phyloP scores from a whole-genome alignment of 345 rosid genomes.

The Excoecaria agallocha region DNA sequence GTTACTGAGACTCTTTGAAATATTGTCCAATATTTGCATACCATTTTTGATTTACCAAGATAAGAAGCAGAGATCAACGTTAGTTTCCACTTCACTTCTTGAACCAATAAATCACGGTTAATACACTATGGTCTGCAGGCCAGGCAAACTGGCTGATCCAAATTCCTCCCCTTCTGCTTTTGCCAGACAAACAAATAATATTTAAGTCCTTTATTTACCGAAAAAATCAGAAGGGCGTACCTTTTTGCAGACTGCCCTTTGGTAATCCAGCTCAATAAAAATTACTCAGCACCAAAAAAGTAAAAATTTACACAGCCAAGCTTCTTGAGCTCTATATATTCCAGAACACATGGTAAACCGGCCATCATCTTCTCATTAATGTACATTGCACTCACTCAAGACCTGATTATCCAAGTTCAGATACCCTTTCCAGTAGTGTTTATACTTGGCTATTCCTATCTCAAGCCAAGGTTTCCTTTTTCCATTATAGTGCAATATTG shows the following conservation, averaged over 20 bases:
- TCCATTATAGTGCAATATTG: constrained; percentile 34
- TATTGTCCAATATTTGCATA: not conserved
- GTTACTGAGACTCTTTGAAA: constrained; percentile 11
- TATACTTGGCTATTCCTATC: constrained; percentile 32
- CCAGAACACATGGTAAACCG: constrained; percentile 10
- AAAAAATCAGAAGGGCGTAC: constrained; percentile 21
- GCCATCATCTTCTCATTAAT: constrained; percentile 39
- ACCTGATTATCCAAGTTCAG: constrained; percentile 18
- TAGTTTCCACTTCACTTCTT: constrained; percentile 18
- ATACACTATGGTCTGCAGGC: constrained; percentile 12
- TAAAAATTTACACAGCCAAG: constrained; percentile 6
- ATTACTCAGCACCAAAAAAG: constrained; percentile 22
- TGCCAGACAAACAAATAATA: constrained; percentile 6
- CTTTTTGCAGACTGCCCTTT: constrained; percentile 15
- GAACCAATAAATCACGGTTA: constrained; percentile 7
- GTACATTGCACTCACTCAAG: constrained; percentile 30
- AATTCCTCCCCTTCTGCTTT: constrained; percentile 21
- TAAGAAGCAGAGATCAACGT: constrained; percentile 12
- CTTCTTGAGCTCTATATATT: constrained; percentile 20
- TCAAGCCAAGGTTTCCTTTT: constrained; percentile 39
- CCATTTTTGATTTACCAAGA: constrained; percentile 2
- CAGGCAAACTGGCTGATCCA: constrained; percentile 11
- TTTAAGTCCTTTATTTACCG: constrained; percentile 23
- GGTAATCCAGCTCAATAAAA: constrained; percentile 27
- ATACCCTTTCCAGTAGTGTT: constrained; percentile 30